Evolutionary conservation across 257 asterid genomes (phyloP).

Genomic region (Solanum sejunctum): DNA sequence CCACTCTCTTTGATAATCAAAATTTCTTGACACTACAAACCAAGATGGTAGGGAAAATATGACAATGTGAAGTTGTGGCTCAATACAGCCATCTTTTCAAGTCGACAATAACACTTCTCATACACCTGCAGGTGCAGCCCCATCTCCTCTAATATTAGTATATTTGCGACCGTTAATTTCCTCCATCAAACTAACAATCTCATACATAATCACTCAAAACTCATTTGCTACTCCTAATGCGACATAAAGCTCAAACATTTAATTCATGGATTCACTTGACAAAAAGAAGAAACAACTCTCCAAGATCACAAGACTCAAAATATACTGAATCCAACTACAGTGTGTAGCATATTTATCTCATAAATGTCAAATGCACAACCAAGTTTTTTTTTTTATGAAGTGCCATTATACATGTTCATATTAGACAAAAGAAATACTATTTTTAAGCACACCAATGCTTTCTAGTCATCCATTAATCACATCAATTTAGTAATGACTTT

Average conservation of each 20-base stretch:
- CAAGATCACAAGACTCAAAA: not conserved
- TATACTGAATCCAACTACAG: not conserved
- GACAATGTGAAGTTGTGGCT: not conserved
- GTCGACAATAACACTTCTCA: not conserved
- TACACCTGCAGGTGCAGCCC: not conserved
- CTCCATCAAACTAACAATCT: not conserved
- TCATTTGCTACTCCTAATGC: not conserved
- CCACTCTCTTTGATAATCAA: not conserved
- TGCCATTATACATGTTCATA: not conserved
- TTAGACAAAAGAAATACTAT: not conserved
- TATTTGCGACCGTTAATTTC: not conserved
- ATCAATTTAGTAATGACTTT: not conserved
- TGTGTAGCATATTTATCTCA: not conserved
- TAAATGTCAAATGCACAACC: not conserved
- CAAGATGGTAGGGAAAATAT: not conserved
- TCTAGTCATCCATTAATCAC: not conserved
- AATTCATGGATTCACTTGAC: not conserved
- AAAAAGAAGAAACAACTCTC: not conserved
- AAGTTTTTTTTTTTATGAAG: not conserved
- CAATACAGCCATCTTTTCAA: not conserved
- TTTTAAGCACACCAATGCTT: not conserved
- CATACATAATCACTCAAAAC: not conserved
- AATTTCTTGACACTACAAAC: not conserved
- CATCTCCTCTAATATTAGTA: not conserved
- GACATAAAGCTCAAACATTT: not conserved